Evolutionary conservation across 225 moss, liverwort and hornwort species (phyloP), one percentile per base, ranked within the genome.

Genomic region (Ulota crispa): DNA sequence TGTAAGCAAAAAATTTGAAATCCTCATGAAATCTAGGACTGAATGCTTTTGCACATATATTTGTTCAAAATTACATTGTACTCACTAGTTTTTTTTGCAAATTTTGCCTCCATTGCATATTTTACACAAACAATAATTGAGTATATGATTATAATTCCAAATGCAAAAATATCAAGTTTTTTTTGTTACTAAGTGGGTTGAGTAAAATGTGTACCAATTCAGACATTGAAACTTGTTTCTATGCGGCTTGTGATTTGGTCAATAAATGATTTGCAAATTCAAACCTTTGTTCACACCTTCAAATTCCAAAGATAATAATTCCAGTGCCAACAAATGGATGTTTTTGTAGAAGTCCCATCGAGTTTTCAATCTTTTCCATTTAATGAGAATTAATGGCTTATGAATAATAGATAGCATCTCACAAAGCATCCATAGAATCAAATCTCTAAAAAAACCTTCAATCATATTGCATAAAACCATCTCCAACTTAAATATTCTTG

Each of bases 191-290:
- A 63, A 70, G 55, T 28, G 7, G 2, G 10, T 10, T 7, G 4
- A 34, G 7, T 53, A n/a, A 11, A 70, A 50, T 0, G 39, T 26
- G 14, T 77, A 88, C 88, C 80, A 1, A 8, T 69, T 88, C 83
- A 2, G 85, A 80, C 88, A 88, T 31, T 76, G 3, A 23, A 61
- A 63, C 18, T 3, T 74, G 9, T 18, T 28, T 28, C 2, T 16
- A 42, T 21, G 2, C 1, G 24, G 43, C 64, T 64, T 21, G 30
- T 26, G n/a, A 47, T 50, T 31, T 34, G 27, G 18, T 68, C 56
- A 26, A 19, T 2, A 45, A 37, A 52, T 54, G 53, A 28, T 37
- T 27, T 47, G 56, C 43, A 64, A 24, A 27, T 28, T 64, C 19
- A 66, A 82, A 59, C 12, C 2, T 72, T 6, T 15, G 3, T 16